Conservation (phyloP, 2,329 filamentous ascomycete species). For the Exophiala calicioides region DNA sequence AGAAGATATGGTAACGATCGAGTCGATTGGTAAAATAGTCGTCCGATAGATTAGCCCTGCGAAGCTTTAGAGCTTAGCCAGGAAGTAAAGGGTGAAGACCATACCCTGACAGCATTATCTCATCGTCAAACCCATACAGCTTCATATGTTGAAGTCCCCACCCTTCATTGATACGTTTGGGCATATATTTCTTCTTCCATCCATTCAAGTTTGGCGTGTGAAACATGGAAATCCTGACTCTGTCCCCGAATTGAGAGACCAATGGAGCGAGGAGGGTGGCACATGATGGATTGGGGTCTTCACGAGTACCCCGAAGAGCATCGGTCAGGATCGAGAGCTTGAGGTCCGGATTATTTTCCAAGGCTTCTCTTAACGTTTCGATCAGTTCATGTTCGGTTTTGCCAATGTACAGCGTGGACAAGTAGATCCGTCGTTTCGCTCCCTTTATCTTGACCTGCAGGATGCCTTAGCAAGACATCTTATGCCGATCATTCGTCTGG, state of each 20-base stretch:
- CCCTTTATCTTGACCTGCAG: conserved; percentile 73
- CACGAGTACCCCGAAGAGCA: conserved; percentile 84
- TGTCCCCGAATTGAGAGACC: conserved; percentile 80
- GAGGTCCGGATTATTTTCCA: conserved; percentile 72
- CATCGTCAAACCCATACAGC: conserved; percentile 91
- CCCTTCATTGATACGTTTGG: conserved; percentile 91
- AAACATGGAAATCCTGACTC: conserved; percentile 95
- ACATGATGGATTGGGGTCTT: conserved; percentile 81
- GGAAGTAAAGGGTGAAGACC: conserved; percentile 23
- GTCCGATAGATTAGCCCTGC: conserved; percentile 77
- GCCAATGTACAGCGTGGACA: conserved; percentile 96
- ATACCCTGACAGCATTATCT: conserved; percentile 89
- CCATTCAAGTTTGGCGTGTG: conserved; percentile 96
- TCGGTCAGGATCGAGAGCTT: conserved; percentile 89
- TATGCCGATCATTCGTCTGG: conserved; percentile 1
- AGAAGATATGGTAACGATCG: conserved; percentile 91
- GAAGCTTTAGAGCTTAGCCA: conserved; percentile 11
- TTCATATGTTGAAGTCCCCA: conserved; percentile 99
- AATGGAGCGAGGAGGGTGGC: conserved; percentile 84
- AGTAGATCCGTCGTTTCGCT: conserved; percentile 77
- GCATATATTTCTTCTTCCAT: conserved; percentile 77
- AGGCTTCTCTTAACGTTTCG: conserved; percentile 70
- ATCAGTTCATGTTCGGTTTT: conserved; percentile 90
- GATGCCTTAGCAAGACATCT: conserved; percentile 22
- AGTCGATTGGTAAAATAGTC: conserved; percentile 98